A percentile compares a stretch with the other conserved stretches of the same genome.
Conservation (phyloP, 768 basidiomycete genomes). For the Hydnomerulius pinastri region DNA sequence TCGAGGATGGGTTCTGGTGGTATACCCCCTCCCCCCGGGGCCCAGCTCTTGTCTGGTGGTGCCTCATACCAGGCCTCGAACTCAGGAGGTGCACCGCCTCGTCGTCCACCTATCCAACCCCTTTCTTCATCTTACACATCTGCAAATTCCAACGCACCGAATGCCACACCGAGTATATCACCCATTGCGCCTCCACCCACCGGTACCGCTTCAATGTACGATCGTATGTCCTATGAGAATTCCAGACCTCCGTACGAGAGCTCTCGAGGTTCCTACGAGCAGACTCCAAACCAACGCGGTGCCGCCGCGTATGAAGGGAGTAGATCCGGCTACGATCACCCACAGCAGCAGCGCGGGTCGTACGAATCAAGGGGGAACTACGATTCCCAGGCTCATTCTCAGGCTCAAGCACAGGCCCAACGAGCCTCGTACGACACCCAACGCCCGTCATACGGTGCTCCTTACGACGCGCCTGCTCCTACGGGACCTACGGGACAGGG, state of each 20-base stretch:
- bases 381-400: slow-evolving; percentile 25
- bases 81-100: no score
- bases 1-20: background rate
- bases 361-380: slow-evolving; percentile 28
- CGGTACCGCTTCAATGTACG: slow-evolving; percentile 12
- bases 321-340: slow-evolving; percentile 27
- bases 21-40: slow-evolving; percentile 14
- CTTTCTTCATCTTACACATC: slow-evolving; percentile 19
- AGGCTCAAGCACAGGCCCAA: no score
- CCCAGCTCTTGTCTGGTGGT: slow-evolving; percentile 22
- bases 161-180: background rate
- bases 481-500: slow-evolving; percentile 22
- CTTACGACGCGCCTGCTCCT: slow-evolving; percentile 21
- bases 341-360: slow-evolving; percentile 29
- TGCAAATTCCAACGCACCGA: slow-evolving; percentile 9
- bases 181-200: background rate
- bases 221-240: slow-evolving; percentile 21
- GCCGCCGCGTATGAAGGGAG: slow-evolving; percentile 19
- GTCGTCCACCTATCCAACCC: no score
- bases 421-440: slow-evolving; percentile 19
- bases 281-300: slow-evolving; percentile 1
- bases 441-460: slow-evolving; percentile 19
- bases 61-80: slow-evolving; percentile 15
- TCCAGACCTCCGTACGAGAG: slow-evolving; percentile 9
- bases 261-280: slow-evolving; percentile 17